Evolutionary conservation across 805 yeast genomes (phyloP).

Genomic region (Teunomyces atbi): DNA sequence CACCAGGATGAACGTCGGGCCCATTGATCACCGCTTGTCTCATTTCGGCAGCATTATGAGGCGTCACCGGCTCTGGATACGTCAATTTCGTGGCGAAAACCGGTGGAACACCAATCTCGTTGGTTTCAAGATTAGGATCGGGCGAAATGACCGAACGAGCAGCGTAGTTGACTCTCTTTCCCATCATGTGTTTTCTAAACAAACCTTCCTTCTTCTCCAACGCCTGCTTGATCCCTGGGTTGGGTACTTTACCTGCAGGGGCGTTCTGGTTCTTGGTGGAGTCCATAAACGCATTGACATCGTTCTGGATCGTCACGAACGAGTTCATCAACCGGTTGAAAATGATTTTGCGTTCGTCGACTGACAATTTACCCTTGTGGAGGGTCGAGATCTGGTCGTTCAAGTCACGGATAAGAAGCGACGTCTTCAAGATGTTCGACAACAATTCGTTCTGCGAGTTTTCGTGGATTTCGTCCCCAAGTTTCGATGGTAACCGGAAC

Average conservation of each 20-base stretch:
- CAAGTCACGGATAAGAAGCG: conserved; percentile 80
- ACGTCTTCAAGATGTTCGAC: conserved; percentile 74
- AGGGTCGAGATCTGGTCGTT: conserved; percentile 76
- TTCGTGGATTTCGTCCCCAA: conserved; percentile 96
- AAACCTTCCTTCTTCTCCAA: conserved; percentile 98
- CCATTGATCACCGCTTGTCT: conserved; percentile 96
- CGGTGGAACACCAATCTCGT: conserved; percentile 98
- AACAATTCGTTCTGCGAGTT: conserved; percentile 88
- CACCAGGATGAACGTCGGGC: conserved; percentile 99
- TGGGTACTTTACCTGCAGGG: conserved; percentile 65
- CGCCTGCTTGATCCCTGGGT: conserved; percentile 97
- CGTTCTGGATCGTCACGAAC: conserved; percentile 91
- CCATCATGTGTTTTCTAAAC: conserved; percentile 99
- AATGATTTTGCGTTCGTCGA: conserved; percentile 69
- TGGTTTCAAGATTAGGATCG: conserved; percentile 96
- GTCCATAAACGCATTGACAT: conserved; percentile 91
- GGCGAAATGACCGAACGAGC: conserved; percentile 99
- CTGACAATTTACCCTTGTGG: conserved; percentile 45
- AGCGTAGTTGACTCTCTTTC: conserved; percentile 97
- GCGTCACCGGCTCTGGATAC: conserved; percentile 97
- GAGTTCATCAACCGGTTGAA: conserved; percentile 93
- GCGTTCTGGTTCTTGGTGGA: conserved; percentile 82
- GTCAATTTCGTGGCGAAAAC: conserved; percentile 95
- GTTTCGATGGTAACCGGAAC: conserved; percentile 92
- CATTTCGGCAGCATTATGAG: conserved; percentile 84